Conservation (phyloP, 1,284 basidiomycete genomes). For the Caloboletus firmus region DNA sequence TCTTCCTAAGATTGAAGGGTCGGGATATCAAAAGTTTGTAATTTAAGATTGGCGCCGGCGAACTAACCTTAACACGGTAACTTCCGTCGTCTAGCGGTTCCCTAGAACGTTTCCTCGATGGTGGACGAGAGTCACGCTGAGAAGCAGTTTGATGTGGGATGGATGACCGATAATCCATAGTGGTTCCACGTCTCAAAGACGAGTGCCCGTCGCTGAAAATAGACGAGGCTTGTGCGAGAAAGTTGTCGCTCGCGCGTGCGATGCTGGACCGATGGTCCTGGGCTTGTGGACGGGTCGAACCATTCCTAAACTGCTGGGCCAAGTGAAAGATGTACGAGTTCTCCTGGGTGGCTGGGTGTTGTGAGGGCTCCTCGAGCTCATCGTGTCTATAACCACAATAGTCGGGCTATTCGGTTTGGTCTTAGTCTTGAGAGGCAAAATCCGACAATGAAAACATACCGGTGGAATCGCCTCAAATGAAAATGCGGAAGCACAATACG, state of each 20-base stretch:
- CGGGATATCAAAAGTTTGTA: constrained; percentile 26
- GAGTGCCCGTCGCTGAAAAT: constrained; percentile 31
- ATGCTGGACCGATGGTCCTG: constrained; percentile 38
- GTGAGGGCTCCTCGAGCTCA: constrained; percentile 19
- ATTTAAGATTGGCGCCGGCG: constrained; percentile 33
- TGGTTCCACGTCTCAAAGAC: constrained; percentile 20
- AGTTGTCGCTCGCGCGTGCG: constrained; percentile 36
- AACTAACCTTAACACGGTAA: constrained; percentile 37
- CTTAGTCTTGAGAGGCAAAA: constrained; percentile 9
- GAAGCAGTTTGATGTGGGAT: constrained; percentile 18
- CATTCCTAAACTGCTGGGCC: constrained; percentile 26
- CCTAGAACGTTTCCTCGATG: constrained; percentile 38
- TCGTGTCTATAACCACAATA: constrained; percentile 20
- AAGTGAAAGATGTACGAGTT: constrained; percentile 24
- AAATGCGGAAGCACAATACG: constrained; percentile 23
- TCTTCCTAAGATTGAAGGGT: constrained; percentile 32
- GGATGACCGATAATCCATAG: constrained; percentile 22
- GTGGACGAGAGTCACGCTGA: constrained; percentile 22
- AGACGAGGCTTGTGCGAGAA: constrained; percentile 37
- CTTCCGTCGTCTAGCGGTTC: constrained; percentile 31
- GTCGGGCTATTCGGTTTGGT: constrained; percentile 13
- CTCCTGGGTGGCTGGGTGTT: constrained; percentile 20
- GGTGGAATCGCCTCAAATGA: constrained; percentile 16
- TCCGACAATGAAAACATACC: constrained; percentile 18
- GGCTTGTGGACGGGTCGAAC: constrained; percentile 21